These are phyloP conservation scores for Garcia nutans DNA, from an alignment of 345 rosid species.

Conservation along the genomic window DNA sequence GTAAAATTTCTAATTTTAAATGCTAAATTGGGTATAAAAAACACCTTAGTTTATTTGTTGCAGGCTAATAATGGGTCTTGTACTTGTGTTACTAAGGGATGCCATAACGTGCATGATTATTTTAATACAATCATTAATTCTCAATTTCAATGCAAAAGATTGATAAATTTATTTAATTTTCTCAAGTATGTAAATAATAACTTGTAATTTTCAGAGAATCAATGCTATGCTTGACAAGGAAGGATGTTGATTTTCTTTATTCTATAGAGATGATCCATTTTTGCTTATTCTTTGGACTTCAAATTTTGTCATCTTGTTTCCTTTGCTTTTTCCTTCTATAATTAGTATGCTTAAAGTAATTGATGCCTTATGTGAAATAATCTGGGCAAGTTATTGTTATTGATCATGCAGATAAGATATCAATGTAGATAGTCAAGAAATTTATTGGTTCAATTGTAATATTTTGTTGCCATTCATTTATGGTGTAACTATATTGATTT, in stretches of 20 bases:
- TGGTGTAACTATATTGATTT: conserved; percentile 6
- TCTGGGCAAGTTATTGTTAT: conserved; percentile 69
- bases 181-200: conserved; percentile 9
- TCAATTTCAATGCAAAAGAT: not conserved
- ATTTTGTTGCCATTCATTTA: not conserved
- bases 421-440: conserved; percentile 68
- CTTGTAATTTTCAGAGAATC: conserved; percentile 56
- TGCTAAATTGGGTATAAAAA: too few relatives aligned
- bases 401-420: conserved; percentile 91
- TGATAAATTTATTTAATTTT: not conserved
- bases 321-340: conserved; percentile 10
- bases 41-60: too few relatives aligned
- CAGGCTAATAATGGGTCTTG: not conserved
- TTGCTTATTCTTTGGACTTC: not conserved
- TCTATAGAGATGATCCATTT: conserved; percentile 71
- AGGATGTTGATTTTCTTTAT: conserved; percentile 79
- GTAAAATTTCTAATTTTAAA: too few relatives aligned
- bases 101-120: not conserved
- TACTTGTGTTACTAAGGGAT: not conserved
- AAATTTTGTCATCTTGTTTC: not conserved
- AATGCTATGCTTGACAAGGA: conserved; percentile 66
- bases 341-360: conserved; percentile 16
- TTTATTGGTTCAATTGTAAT: conserved; percentile 21
- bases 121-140: not conserved
- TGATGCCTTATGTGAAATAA: conserved; percentile 7